These are phyloP conservation scores for Serendipita sp. DNA, from an alignment of 768 basidiomycete genomes.

Conservation along the genomic window DNA sequence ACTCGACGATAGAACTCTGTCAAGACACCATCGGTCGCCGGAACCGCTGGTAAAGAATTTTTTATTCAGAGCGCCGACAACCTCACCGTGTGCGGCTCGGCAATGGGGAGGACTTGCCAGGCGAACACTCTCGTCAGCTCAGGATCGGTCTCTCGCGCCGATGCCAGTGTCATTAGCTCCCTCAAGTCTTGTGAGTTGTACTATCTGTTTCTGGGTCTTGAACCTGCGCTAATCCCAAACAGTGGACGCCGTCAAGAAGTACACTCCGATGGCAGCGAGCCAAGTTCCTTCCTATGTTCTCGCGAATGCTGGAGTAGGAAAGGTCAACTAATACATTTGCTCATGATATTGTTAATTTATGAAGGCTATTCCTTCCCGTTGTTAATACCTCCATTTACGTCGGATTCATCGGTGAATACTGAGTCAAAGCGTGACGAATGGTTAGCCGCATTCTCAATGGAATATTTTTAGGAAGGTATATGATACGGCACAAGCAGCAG, in stretches of 20 bases:
- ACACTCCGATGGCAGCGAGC: conserved; percentile 2
- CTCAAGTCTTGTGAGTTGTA: background rate
- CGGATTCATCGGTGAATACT: too few species aligned
- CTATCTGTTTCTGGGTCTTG: background rate
- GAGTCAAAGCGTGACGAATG: too few species aligned
- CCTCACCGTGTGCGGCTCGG: background rate
- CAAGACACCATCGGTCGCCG: conserved; percentile 4
- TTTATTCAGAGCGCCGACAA: background rate
- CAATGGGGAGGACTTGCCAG: conserved; percentile 1
- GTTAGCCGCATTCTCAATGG: too few species aligned
- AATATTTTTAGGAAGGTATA: too few species aligned
- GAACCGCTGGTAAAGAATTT: conserved; percentile 2
- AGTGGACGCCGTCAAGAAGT: background rate
- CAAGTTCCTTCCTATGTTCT: background rate
- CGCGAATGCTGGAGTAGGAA: conserved; percentile 7
- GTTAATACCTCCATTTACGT: too few species aligned
- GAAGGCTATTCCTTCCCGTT: too few species aligned
- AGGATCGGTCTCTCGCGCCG: background rate
- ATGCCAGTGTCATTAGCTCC: background rate
- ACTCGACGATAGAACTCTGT: background rate
- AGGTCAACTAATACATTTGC: conserved; percentile 2
- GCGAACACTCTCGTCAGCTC: background rate
- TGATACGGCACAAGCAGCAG: too few species aligned
- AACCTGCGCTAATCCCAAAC: background rate
- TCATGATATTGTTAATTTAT: too few species aligned